phyloP scores from a whole-genome alignment of 306 rosid species.

The Nissolia schottii region DNA sequence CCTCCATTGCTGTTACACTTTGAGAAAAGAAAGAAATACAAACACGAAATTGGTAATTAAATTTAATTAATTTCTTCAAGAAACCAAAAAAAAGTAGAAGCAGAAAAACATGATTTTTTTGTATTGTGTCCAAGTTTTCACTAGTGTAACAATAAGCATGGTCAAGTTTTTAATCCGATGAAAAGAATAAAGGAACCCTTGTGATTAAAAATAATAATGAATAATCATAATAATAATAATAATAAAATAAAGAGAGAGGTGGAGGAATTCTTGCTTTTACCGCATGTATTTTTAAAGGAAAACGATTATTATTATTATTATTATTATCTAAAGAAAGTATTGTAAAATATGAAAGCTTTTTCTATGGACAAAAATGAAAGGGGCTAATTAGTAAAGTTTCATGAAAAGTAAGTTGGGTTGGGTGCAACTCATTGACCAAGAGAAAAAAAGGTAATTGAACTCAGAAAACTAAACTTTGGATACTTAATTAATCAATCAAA shows the following conservation, averaged over 20 bases:
- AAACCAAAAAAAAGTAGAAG: not conserved
- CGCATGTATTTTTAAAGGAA: not conserved
- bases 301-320: not conserved
- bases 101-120: no score
- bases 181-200: not conserved
- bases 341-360: constrained; percentile 27
- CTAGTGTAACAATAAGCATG: not conserved
- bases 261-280: not conserved
- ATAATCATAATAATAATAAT: no score
- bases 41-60: not conserved
- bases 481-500: not conserved
- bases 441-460: not conserved
- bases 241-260: not conserved
- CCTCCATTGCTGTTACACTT: constrained; percentile 78
- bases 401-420: constrained; percentile 25
- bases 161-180: not conserved
- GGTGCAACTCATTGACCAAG: constrained; percentile 15
- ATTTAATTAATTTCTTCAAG: not conserved
- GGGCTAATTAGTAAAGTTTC: constrained; percentile 32
- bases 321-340: no score
- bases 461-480: not conserved
- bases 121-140: not conserved
- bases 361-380: constrained; percentile 21
- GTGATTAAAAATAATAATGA: not conserved
- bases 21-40: not conserved